Percentiles rank a stretch among this genome's conserved stretches.
Conservation (phyloP, 2,329 filamentous ascomycete species). For the Calonectria naviculata region DNA sequence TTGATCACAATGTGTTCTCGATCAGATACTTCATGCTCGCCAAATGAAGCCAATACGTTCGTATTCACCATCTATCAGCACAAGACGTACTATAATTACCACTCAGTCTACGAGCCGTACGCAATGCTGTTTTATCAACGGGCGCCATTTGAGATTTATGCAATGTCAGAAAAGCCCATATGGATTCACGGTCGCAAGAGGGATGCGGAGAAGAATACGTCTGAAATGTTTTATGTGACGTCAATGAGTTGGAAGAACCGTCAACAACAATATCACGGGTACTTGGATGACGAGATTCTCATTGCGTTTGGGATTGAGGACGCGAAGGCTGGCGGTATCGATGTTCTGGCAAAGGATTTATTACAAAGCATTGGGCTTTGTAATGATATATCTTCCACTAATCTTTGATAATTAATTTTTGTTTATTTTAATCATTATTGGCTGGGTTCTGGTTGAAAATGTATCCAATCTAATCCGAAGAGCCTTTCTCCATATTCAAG, state of each 20-base stretch:
- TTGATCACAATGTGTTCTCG: constrained; percentile 64
- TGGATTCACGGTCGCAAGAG: constrained; percentile 65
- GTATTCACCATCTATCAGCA: constrained; percentile 66
- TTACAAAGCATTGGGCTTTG: constrained; percentile 47
- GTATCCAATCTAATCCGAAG: no score
- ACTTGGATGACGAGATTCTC: constrained; percentile 65
- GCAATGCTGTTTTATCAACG: constrained; percentile 60
- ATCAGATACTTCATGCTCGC: constrained; percentile 54
- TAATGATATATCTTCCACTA: neutral
- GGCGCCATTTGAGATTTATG: constrained; percentile 62
- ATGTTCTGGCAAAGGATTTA: constrained; percentile 62
- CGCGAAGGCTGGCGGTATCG: constrained; percentile 57
- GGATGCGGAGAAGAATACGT: constrained; percentile 45
- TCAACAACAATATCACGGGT: constrained; percentile 64
- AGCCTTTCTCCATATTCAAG: no score
- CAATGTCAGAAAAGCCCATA: constrained; percentile 60
- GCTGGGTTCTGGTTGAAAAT: no score
- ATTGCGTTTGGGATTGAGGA: constrained; percentile 69
- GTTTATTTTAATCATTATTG: neutral
- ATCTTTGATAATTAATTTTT: neutral
- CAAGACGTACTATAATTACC: constrained; percentile 60
- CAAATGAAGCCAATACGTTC: constrained; percentile 61
- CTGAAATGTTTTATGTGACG: constrained; percentile 69
- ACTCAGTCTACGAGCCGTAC: constrained; percentile 67
- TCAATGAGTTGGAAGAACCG: constrained; percentile 65